Conservation (phyloP, 2,329 filamentous ascomycete species). For the Neonectria hederae region DNA sequence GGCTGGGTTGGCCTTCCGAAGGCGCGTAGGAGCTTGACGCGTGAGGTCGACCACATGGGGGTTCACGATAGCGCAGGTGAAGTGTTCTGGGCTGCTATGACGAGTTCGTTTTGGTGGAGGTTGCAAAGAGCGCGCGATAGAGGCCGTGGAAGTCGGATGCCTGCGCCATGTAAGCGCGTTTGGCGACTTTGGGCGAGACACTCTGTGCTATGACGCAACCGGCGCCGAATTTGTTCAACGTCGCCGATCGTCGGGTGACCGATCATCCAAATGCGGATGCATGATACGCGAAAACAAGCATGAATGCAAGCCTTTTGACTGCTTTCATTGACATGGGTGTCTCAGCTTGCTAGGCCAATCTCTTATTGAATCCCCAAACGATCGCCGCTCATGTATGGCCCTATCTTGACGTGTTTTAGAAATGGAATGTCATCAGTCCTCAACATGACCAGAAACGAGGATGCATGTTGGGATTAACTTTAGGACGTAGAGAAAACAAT, state of each 20-base stretch:
- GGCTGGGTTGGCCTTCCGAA: background rate
- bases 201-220: conserved; percentile 11
- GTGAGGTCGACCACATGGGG: background rate
- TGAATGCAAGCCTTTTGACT: background rate
- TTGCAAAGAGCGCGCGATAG: background rate
- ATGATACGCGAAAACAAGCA: background rate
- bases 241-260: conserved; percentile 7
- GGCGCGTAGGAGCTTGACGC: background rate
- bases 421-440: no score
- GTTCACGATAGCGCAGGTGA: background rate
- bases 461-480: background rate
- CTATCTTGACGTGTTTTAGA: no score
- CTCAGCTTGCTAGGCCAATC: no score
- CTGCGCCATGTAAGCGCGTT: conserved; percentile 13
- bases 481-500: background rate
- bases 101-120: background rate
- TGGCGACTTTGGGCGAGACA: background rate
- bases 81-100: background rate
- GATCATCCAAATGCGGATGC: background rate
- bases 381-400: no score
- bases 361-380: no score
- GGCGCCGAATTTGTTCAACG: conserved; percentile 1
- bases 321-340: background rate
- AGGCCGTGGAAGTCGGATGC: background rate
- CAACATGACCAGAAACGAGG: background rate